These are phyloP conservation scores for Dictyophora rubrovolvata DNA, from an alignment of 768 basidiomycete genomes.

Conservation along the genomic window DNA sequence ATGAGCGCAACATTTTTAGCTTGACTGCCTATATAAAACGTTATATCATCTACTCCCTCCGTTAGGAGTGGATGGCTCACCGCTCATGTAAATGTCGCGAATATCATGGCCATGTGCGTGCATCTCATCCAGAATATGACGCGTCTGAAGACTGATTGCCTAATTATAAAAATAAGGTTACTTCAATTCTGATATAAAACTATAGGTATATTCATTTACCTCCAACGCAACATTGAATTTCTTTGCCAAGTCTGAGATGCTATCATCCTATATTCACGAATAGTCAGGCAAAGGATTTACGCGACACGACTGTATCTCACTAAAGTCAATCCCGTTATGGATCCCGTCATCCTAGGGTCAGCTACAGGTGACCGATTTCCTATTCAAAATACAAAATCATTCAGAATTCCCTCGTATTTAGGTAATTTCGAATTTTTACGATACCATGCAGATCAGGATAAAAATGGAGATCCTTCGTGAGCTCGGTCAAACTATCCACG, in stretches of 20 bases:
- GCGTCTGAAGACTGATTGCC: constrained; percentile 87
- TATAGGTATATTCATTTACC: constrained; percentile 12
- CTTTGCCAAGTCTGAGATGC: constrained; percentile 71
- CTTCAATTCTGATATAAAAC: neutral
- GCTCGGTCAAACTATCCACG: constrained; percentile 60
- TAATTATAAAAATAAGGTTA: constrained; percentile 7
- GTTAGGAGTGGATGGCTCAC: constrained; percentile 12
- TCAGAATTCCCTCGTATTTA: neutral
- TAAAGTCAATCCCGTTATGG: constrained; percentile 78
- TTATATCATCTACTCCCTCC: neutral
- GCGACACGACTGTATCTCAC: constrained; percentile 25
- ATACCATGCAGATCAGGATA: constrained; percentile 93
- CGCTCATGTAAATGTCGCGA: constrained; percentile 76
- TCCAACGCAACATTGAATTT: constrained; percentile 89
- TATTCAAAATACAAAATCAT: constrained; percentile 20
- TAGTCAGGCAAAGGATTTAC: neutral
- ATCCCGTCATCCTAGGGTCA: constrained; percentile 90
- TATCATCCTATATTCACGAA: constrained; percentile 41
- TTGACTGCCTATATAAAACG: constrained; percentile 55
- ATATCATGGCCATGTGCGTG: constrained; percentile 80
- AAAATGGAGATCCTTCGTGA: constrained; percentile 84
- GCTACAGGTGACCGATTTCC: constrained; percentile 96
- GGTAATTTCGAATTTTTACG: neutral
- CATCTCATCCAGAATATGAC: constrained; percentile 87
- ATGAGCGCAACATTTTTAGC: constrained; percentile 83